Conservation (phyloP, 495 filamentous ascomycete genomes). For the Talaromyces ruber region DNA sequence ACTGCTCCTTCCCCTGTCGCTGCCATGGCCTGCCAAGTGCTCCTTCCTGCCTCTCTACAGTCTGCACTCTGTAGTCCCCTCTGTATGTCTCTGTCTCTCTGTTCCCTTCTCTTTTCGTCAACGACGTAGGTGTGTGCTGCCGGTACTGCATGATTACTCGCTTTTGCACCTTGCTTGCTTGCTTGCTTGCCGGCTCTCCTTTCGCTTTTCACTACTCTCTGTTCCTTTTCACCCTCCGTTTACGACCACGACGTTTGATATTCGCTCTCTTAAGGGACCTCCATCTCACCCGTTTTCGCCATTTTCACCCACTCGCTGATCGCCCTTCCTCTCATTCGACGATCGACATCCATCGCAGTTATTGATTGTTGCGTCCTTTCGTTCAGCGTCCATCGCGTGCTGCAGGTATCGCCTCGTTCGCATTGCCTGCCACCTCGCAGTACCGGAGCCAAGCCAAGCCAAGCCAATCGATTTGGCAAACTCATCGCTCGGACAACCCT, state of each 20-base stretch:
- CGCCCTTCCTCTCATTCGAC: background rate
- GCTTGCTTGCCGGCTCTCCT: conserved; percentile 7
- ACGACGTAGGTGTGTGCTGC: background rate
- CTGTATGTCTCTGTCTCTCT: conserved; percentile 10
- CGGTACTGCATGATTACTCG: background rate
- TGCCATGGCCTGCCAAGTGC: too few species aligned
- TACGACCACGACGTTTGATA: background rate
- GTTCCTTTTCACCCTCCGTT: conserved; percentile 1
- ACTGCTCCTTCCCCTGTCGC: background rate
- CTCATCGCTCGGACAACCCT: background rate
- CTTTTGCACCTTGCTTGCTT: background rate
- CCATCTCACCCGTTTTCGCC: background rate
- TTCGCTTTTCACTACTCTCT: conserved; percentile 5
- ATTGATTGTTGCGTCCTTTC: background rate
- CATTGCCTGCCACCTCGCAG: background rate
- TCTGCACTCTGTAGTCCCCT: too few species aligned
- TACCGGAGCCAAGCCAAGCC: background rate
- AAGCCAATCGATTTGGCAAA: background rate
- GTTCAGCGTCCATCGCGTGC: background rate
- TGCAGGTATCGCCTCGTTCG: background rate
- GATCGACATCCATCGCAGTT: background rate
- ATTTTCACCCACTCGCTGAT: too few species aligned
- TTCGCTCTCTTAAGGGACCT: background rate
- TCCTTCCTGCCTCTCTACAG: background rate
- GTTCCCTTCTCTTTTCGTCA: conserved; percentile 16